These are phyloP conservation scores for Cenchrus purpureus DNA, from an alignment of 176 grass and related monocot species.

Conservation along the genomic window DNA sequence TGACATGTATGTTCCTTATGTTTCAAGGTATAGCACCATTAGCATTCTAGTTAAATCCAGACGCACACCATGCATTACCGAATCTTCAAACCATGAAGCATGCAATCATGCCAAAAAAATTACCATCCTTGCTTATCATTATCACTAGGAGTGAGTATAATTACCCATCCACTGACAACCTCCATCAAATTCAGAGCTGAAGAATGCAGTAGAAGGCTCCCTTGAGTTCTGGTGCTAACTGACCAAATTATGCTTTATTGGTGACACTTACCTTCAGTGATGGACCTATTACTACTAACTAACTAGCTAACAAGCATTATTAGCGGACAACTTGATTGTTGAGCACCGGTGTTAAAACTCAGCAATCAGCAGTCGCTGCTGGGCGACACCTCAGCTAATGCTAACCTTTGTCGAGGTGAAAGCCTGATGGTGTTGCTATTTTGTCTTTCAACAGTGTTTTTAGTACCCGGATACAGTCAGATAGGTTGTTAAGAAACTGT, in stretches of 20 bases:
- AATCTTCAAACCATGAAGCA: constrained; percentile 34
- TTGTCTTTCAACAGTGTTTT: constrained; percentile 30
- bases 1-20: constrained; percentile 54
- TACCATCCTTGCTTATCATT: not conserved
- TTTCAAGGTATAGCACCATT: constrained; percentile 44
- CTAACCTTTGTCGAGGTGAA: constrained; percentile 24
- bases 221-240: constrained; percentile 21
- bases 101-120: not conserved
- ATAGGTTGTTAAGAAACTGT: constrained; percentile 43
- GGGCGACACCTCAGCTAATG: constrained; percentile 43
- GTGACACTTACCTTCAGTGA: constrained; percentile 40
- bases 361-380: constrained; percentile 38
- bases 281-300: constrained; percentile 47
- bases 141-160: constrained; percentile 28
- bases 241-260: constrained; percentile 45
- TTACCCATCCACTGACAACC: constrained; percentile 45
- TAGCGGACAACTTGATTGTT: constrained; percentile 39
- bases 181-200: constrained; percentile 23
- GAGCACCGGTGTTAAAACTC: constrained; percentile 46
- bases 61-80: constrained; percentile 14
- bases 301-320: constrained; percentile 38
- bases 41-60: constrained; percentile 38
- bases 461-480: constrained; percentile 17
- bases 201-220: not conserved
- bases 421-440: constrained; percentile 21